Percentiles rank a stretch among this genome's conserved stretches.
phyloP scores from a whole-genome alignment of 768 basidiomycete species.

The Lenzites betulinus region DNA sequence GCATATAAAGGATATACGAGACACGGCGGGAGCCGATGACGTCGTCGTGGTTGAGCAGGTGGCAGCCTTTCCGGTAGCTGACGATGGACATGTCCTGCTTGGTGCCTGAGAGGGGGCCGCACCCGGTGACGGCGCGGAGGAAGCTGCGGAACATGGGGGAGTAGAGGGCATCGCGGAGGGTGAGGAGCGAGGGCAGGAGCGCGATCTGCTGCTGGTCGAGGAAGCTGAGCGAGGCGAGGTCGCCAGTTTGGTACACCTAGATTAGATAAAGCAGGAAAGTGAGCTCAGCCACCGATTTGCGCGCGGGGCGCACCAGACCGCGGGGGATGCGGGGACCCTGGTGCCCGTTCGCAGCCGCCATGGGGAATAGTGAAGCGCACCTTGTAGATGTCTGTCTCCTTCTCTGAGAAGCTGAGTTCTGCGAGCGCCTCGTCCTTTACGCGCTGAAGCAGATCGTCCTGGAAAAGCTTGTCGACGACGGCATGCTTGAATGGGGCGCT shows the following conservation, averaged over 20 bases:
- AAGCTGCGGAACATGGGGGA: conserved; percentile 80
- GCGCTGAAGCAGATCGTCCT: conserved; percentile 74
- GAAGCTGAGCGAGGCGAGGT: conserved; percentile 90
- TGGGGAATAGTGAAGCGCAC: conserved; percentile 39
- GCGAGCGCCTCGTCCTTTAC: conserved; percentile 84
- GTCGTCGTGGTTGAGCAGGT: conserved; percentile 97
- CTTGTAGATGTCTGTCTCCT: conserved; percentile 99
- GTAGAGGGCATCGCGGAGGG: conserved; percentile 90
- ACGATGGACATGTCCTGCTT: conserved; percentile 97
- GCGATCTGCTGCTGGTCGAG: conserved; percentile 76
- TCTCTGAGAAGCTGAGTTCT: conserved; percentile 84
- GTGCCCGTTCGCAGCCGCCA: background rate
- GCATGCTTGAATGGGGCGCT: conserved; percentile 82
- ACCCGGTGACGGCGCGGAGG: conserved; percentile 85
- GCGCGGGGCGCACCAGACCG: background rate
- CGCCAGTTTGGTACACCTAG: conserved; percentile 96
- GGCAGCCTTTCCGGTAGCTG: conserved; percentile 87
- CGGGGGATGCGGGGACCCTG: background rate
- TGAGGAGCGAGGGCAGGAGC: conserved; percentile 76
- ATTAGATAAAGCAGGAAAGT: background rate
- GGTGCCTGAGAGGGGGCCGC: conserved; percentile 85
- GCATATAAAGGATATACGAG: conserved; percentile 97
- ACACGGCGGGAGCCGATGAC: conserved; percentile 93
- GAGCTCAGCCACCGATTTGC: background rate
- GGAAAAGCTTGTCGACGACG: conserved; percentile 78